Conservation (phyloP, 805 yeast genomes). For the Kodamaea lidongshanica region DNA sequence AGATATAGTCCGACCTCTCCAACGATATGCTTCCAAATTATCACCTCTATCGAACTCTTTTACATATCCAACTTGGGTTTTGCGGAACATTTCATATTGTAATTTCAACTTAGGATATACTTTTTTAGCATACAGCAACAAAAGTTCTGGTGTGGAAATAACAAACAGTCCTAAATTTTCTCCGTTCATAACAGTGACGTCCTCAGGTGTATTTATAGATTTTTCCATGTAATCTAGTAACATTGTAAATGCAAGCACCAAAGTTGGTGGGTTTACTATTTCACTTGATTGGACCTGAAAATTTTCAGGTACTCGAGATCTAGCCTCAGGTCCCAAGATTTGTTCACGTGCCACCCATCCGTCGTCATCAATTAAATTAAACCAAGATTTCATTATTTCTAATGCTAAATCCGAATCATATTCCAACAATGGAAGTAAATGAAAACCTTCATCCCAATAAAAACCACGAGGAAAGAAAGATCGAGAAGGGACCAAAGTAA, state of each 20-base stretch:
- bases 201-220: conserved; percentile 14
- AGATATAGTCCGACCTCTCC: conserved; percentile 85
- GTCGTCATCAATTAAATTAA: conserved; percentile 71
- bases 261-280: conserved; percentile 93
- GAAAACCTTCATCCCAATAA: conserved; percentile 99
- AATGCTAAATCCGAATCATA: conserved; percentile 79
- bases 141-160: conserved; percentile 51
- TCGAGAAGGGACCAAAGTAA: conserved; percentile 84
- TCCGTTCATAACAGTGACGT: conserved; percentile 6
- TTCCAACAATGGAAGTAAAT: conserved; percentile 70
- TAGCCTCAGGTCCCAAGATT: conserved; percentile 84
- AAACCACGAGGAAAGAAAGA: conserved; percentile 96
- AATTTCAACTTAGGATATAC: conserved; percentile 71
- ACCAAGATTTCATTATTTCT: conserved; percentile 85
- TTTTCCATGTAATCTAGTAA: conserved; percentile 34
- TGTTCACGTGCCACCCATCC: conserved; percentile 98
- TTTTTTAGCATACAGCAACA: conserved; percentile 49
- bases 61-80: conserved; percentile 69
- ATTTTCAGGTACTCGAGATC: conserved; percentile 78
- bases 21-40: conserved; percentile 65
- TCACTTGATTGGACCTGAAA: conserved; percentile 83
- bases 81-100: conserved; percentile 82
- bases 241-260: conserved; percentile 66
- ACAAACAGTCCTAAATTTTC: conserved; percentile 46
- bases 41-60: conserved; percentile 60